Conservation (phyloP, 208 protist genomes). For the Leishmania braziliensis region DNA sequence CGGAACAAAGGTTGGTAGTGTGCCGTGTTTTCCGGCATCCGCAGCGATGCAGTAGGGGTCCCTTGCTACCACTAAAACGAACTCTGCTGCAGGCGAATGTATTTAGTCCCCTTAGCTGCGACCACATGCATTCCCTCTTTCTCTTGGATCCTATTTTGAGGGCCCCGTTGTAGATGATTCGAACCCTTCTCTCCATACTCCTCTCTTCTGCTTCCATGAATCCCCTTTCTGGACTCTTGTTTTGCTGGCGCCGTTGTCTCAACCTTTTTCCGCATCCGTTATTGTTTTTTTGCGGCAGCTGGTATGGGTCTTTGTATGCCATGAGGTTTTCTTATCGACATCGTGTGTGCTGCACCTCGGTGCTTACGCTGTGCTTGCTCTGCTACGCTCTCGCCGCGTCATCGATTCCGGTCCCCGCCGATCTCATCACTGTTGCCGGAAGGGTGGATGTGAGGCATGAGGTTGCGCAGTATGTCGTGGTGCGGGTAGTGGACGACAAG, state of each 20-base stretch:
- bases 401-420: not conserved
- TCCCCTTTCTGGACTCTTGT: not conserved
- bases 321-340: constrained; percentile 3
- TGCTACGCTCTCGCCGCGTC: not conserved
- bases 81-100: not conserved
- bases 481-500: constrained; percentile 59
- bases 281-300: not conserved
- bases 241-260: not conserved
- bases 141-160: not conserved
- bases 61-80: constrained; percentile 6
- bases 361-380: constrained; percentile 20
- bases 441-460: constrained; percentile 48
- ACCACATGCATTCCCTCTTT: not conserved
- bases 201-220: not conserved
- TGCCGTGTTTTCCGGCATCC: not conserved
- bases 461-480: constrained; percentile 52
- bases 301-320: not conserved
- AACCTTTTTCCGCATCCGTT: not conserved
- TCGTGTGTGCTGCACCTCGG: constrained; percentile 1
- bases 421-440: constrained; percentile 44
- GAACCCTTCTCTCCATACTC: not conserved
- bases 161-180: not conserved
- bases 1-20: not conserved
- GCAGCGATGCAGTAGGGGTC: not conserved
- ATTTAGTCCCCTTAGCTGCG: not conserved